phyloP scores from a whole-genome alignment of 345 rosid species.

The Lenwebbia sp. region DNA sequence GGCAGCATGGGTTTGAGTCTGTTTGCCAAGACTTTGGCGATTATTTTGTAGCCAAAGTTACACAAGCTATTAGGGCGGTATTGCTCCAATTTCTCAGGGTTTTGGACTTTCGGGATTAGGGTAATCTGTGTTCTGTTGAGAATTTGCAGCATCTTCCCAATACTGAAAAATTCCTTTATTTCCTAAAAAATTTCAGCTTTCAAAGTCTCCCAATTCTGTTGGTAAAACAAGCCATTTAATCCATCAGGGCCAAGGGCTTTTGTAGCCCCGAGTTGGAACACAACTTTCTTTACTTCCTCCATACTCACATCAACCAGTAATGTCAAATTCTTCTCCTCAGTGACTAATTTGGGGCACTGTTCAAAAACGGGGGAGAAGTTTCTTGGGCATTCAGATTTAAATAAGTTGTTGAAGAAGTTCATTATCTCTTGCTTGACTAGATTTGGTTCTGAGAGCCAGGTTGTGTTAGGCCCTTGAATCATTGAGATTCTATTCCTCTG shows the following conservation, averaged over 20 bases:
- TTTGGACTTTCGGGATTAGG: no score
- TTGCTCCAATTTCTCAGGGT: no score
- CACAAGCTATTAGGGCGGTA: no score
- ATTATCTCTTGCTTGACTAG: not conserved
- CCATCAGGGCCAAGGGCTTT: not conserved
- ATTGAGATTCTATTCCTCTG: not conserved
- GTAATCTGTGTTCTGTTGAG: no score
- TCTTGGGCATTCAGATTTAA: accelerated
- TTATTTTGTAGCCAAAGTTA: no score
- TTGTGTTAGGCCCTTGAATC: not conserved
- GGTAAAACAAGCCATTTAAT: not conserved
- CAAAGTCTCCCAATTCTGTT: not conserved
- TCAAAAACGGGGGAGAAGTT: not conserved
- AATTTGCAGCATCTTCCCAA: no score
- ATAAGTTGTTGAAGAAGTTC: not conserved
- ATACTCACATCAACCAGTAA: not conserved
- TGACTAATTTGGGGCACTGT: no score
- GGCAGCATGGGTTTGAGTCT: no score
- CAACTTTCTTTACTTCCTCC: not conserved
- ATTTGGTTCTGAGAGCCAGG: not conserved
- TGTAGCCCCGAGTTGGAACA: not conserved
- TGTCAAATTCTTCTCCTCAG: no score
- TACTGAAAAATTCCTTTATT: no score
- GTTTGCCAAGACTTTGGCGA: no score
- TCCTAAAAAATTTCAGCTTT: no score